Percentiles rank a stretch among this genome's conserved stretches.
These are phyloP conservation scores for Streptanthus diversifolius DNA, from an alignment of 345 rosid species.

Conservation along the genomic window DNA sequence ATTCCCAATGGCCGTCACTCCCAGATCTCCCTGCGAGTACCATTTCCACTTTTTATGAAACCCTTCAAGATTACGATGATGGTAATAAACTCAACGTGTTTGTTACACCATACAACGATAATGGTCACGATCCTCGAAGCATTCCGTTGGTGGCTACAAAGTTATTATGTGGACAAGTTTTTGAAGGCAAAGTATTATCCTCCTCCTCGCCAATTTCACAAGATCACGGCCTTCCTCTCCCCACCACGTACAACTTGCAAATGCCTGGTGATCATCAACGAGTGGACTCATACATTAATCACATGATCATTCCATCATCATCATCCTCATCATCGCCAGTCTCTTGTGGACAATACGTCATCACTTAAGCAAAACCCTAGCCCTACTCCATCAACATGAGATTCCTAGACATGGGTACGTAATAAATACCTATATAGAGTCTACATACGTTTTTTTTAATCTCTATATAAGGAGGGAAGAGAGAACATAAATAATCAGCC, in stretches of 20 bases:
- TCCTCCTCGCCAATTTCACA: slow-evolving; percentile 19
- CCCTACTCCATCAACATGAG: slow-evolving; percentile 48
- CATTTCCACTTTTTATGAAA: slow-evolving; percentile 30
- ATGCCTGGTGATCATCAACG: slow-evolving; percentile 28
- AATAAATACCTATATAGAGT: slow-evolving; percentile 37
- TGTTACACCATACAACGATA: slow-evolving; percentile 29
- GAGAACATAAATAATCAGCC: slow-evolving; percentile 24
- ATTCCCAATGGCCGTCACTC: slow-evolving; percentile 27
- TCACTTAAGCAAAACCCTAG: slow-evolving; percentile 49
- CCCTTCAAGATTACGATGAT: slow-evolving; percentile 27
- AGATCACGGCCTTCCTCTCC: slow-evolving; percentile 32
- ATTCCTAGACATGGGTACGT: slow-evolving; percentile 41
- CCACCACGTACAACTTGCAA: slow-evolving; percentile 34
- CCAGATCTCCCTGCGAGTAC: slow-evolving; percentile 33
- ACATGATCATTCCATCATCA: slow-evolving; percentile 53
- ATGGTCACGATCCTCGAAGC: neutral
- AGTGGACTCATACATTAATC: slow-evolving; percentile 53
- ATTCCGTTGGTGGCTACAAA: slow-evolving; percentile 31
- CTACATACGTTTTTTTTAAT: slow-evolving; percentile 16
- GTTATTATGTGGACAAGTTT: slow-evolving; percentile 51
- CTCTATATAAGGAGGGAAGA: slow-evolving; percentile 14
- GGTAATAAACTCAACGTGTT: slow-evolving; percentile 23
- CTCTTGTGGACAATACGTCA: slow-evolving; percentile 42
- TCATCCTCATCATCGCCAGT: slow-evolving; percentile 42
- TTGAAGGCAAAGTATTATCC: slow-evolving; percentile 39